A percentile compares a stretch with the other conserved stretches of the same genome.
Conservation (phyloP, 305 asterid genomes). For the Rubia tinctorum region DNA sequence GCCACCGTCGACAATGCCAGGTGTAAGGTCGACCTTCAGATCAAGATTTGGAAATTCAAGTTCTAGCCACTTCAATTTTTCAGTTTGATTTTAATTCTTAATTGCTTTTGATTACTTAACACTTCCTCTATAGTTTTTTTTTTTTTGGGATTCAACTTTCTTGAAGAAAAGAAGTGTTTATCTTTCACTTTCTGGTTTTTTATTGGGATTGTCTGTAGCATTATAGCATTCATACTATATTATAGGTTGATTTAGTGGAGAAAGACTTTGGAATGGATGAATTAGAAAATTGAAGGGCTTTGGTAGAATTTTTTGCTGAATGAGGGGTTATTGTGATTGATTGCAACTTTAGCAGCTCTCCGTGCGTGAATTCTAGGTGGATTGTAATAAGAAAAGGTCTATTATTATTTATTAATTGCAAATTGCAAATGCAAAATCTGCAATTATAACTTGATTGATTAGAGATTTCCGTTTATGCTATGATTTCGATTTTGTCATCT, state of each 20-base stretch:
- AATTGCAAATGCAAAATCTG: not conserved
- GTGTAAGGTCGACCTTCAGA: slow-evolving; percentile 77
- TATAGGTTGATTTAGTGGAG: not conserved
- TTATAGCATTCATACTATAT: not conserved
- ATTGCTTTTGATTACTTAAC: not conserved
- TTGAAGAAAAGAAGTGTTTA: not conserved
- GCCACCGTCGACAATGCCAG: slow-evolving; percentile 49
- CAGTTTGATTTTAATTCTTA: not conserved
- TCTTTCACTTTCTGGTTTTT: not conserved
- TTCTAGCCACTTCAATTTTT: slow-evolving; percentile 27
- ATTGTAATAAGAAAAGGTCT: not conserved
- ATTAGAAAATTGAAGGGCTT: not conserved
- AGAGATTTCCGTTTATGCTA: not conserved
- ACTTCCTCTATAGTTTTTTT: not conserved
- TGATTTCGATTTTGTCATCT: not conserved
- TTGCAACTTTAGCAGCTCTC: not conserved
- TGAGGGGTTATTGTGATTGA: not conserved
- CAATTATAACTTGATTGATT: not conserved
- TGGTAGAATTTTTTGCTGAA: not conserved
- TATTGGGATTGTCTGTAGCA: not conserved
- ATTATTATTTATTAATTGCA: not conserved
- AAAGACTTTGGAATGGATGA: not conserved
- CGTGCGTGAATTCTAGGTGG: not conserved
- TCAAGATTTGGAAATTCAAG: slow-evolving; percentile 86
- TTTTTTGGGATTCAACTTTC: not conserved